These are phyloP conservation scores for Iris macrosiphon DNA, from an alignment of 106 monocot species.

Conservation along the genomic window DNA sequence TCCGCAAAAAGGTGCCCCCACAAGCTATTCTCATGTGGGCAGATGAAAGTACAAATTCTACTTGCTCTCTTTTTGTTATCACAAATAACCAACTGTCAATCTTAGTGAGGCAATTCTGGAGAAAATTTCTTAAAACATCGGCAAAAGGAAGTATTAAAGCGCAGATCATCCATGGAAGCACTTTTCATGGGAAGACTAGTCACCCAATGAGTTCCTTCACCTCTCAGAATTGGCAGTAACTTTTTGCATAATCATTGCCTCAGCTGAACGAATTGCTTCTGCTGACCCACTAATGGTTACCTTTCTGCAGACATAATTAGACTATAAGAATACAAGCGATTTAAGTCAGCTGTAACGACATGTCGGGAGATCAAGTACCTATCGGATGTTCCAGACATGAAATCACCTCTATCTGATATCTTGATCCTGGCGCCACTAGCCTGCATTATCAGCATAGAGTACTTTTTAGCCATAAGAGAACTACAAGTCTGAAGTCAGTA, in stretches of 20 bases:
- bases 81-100: too few relatives aligned
- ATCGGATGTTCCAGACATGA: slow-evolving; percentile 81
- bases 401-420: slow-evolving; percentile 98
- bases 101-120: too few relatives aligned
- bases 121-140: too few relatives aligned
- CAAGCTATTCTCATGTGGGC: too few relatives aligned
- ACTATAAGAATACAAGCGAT: background rate
- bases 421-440: slow-evolving; percentile 83
- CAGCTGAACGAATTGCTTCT: slow-evolving; percentile 58
- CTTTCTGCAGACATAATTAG: slow-evolving; percentile 30
- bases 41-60: too few relatives aligned
- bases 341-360: background rate
- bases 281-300: slow-evolving; percentile 59
- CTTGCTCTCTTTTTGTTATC: too few relatives aligned
- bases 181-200: background rate
- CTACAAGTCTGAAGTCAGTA: too few relatives aligned
- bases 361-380: slow-evolving; percentile 61
- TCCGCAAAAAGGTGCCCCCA: too few relatives aligned
- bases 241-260: slow-evolving; percentile 65
- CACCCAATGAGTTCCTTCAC: too few relatives aligned
- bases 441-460: too few relatives aligned
- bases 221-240: slow-evolving; percentile 50
- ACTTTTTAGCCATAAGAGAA: too few relatives aligned
- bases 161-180: background rate
- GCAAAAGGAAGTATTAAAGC: too few relatives aligned